These are phyloP conservation scores for Nasturtium officinale DNA, from an alignment of 345 rosid genomes.

Conservation along the genomic window DNA sequence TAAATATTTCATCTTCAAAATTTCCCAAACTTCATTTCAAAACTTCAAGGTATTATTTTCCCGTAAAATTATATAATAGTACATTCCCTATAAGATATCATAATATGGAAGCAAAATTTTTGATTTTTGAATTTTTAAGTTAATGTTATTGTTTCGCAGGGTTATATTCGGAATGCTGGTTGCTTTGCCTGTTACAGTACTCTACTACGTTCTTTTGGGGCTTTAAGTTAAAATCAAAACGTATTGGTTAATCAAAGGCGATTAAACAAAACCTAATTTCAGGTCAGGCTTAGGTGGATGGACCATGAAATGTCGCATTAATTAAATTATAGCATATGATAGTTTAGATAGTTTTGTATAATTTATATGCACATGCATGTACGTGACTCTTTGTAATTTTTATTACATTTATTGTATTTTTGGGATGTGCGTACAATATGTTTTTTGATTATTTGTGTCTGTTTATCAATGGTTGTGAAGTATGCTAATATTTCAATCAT, in stretches of 20 bases:
- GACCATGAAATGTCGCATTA: constrained; percentile 42
- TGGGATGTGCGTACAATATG: constrained; percentile 38
- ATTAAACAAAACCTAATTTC: constrained; percentile 28
- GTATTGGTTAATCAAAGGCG: constrained; percentile 27
- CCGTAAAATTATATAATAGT: neutral
- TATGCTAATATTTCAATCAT: constrained; percentile 31
- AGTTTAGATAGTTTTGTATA: constrained; percentile 36
- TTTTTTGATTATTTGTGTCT: neutral
- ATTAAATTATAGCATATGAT: constrained; percentile 34
- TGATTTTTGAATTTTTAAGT: neutral
- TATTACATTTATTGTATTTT: constrained; percentile 37
- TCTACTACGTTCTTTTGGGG: constrained; percentile 51
- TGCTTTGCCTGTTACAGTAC: constrained; percentile 53
- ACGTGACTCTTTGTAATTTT: constrained; percentile 39
- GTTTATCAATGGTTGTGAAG: constrained; percentile 17
- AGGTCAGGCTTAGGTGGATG: constrained; percentile 44
- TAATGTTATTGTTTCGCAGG: constrained; percentile 37
- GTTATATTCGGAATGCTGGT: constrained; percentile 56
- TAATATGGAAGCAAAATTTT: neutral
- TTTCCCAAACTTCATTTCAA: constrained; percentile 7
- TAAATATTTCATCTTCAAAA: neutral
- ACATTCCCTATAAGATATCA: neutral
- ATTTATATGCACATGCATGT: constrained; percentile 47
- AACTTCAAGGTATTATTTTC: neutral
- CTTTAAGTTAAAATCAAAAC: constrained; percentile 31